Conservation (phyloP, 2,329 filamentous ascomycete species). For the Xylariaceae sp. region DNA sequence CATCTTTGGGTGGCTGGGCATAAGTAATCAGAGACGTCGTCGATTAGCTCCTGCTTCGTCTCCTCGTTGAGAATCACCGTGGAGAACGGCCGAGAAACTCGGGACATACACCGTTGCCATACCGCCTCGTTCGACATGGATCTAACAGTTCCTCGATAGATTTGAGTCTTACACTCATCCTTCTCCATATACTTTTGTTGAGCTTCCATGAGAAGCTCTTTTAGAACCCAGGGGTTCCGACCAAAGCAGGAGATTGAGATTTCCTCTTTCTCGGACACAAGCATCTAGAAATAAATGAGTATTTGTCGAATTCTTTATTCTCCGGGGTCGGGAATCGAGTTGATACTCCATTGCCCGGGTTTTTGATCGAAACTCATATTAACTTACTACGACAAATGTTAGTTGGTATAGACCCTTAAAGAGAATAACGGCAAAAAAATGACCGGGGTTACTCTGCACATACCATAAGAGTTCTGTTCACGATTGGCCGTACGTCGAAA, state of each 20-base stretch:
- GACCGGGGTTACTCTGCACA: too few species aligned
- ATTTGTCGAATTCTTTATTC: too few species aligned
- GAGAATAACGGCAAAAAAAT: too few species aligned
- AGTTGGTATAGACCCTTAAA: too few species aligned
- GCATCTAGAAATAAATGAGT: constrained; percentile 15
- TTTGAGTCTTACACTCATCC: constrained; percentile 60
- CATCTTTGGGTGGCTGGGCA: constrained; percentile 63
- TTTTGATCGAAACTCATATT: too few species aligned
- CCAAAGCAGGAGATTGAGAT: constrained; percentile 60
- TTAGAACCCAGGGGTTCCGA: constrained; percentile 56
- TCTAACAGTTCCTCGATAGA: constrained; percentile 55
- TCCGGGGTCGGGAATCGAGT: too few species aligned
- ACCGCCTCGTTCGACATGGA: constrained; percentile 39
- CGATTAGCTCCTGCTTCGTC: constrained; percentile 56
- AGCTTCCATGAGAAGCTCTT: constrained; percentile 59
- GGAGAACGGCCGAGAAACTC: constrained; percentile 57
- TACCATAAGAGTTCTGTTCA: constrained; percentile 34
- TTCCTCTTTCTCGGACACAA: constrained; percentile 52
- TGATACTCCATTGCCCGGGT: too few species aligned
- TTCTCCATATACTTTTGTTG: constrained; percentile 51
- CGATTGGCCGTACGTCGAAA: constrained; percentile 51
- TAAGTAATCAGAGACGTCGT: constrained; percentile 61
- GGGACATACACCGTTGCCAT: constrained; percentile 61
- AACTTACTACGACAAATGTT: too few species aligned
- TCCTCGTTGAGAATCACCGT: constrained; percentile 62